phyloP scores from a whole-genome alignment of 2,329 filamentous ascomycete genomes.

The Alternaria panax region DNA sequence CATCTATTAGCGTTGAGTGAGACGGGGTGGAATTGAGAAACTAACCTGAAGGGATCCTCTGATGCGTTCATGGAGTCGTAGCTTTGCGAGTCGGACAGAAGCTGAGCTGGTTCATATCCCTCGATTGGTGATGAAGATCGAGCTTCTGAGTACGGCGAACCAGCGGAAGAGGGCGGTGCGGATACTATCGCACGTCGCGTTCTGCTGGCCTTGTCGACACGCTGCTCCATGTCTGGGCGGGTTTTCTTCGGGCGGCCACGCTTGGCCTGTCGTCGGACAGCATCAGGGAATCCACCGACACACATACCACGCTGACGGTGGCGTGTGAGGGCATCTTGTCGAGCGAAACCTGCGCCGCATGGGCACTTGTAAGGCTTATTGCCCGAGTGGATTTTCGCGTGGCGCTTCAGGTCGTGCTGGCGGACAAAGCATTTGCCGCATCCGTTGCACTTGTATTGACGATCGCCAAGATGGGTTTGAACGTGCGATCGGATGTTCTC shows the following conservation, averaged over 20 bases:
- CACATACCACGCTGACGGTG: conserved; percentile 97
- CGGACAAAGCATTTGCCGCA: conserved; percentile 97
- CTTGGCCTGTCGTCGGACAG: conserved; percentile 71
- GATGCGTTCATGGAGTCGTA: conserved; percentile 41
- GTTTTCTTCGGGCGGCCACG: conserved; percentile 71
- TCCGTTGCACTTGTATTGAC: conserved; percentile 91
- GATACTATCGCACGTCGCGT: conserved; percentile 55
- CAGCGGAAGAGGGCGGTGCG: conserved; percentile 44
- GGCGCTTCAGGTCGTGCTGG: conserved; percentile 95
- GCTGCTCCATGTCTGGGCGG: conserved; percentile 65
- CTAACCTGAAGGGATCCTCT: conserved; percentile 42
- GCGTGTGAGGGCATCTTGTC: conserved; percentile 92
- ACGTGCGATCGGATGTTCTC: conserved; percentile 99
- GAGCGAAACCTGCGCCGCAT: conserved; percentile 92
- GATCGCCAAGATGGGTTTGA: conserved; percentile 95
- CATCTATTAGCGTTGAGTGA: conserved; percentile 22
- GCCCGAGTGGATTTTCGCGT: conserved; percentile 96
- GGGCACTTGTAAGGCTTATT: conserved; percentile 95
- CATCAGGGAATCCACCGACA: conserved; percentile 88
- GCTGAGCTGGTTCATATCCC: conserved; percentile 30
- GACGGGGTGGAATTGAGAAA: neutral
- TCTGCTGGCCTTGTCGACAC: conserved; percentile 63
- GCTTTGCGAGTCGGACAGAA: conserved; percentile 33
- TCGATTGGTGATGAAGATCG: conserved; percentile 40
- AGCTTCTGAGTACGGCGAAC: conserved; percentile 43